Base-by-base conservation (phyloP, 352 stramenopile species). In the Phytopythium chamaehyphon region DNA sequence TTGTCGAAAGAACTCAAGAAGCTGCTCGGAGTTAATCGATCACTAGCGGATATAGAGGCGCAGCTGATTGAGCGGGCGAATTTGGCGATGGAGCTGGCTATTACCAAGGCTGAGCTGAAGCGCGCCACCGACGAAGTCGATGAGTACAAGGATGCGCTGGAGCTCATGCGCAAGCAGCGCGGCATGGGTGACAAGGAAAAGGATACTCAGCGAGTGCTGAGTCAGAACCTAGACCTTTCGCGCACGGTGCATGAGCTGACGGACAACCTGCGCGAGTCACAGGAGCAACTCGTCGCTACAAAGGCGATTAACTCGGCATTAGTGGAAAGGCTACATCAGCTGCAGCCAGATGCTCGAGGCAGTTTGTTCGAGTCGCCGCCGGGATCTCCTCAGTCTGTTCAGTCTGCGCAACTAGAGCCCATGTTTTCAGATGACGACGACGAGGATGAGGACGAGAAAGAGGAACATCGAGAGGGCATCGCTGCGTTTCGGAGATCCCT, bases 241-340 rank as follows among this genome's bases (percentile, higher is more conserved):
- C 73, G 76, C 5, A 73, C 82, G 16, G 67, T 93, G n/a, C 68
- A 89, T 26, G 70, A 91, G 55, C 59, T 91, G 11, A 86, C 77
- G 3, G 78, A 91, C 55, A 81, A 76, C 11, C 57, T 93, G 15
- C 76, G 76, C 39, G 81, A 89, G 35, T 69, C 72, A 0, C 71
- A 69, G n/a, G 78, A 90, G 51, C 83, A 93, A 57, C 57, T 90
- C 38, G 56, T 61, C n/a, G 76, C 77, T 3, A 71, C 84, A 22
- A 88, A 86, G 65, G 76, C 76, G 48, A 87, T 91, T 51, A 93
- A 93, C 52, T 67, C 62, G 31, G 74, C 82, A 22, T 62, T 93
- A n/a, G 67, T 85, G 16, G 69, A 71, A 19, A 81, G 76, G 49
- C 71, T 93, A 37, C 70, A 85, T 57, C 51, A 67, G 12, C 51